Conservation (phyloP, 1,139 yeast genomes). For the Geotrichum carabidarum region DNA sequence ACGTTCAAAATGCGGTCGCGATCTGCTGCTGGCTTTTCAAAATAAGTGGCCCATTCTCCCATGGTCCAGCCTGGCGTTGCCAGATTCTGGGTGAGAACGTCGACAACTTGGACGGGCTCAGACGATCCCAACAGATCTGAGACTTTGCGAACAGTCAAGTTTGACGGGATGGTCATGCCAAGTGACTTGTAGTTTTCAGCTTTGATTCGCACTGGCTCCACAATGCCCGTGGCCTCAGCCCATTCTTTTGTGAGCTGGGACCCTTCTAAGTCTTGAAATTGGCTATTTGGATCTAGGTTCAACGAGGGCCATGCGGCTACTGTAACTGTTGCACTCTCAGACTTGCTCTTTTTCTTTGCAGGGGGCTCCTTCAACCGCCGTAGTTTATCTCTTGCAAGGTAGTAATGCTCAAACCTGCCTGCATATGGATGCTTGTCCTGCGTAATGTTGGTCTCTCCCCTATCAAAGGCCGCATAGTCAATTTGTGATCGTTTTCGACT, state of each 20-base stretch:
- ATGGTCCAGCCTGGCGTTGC: slow-evolving; percentile 57
- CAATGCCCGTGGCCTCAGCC: slow-evolving; percentile 36
- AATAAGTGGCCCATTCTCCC: slow-evolving; percentile 72
- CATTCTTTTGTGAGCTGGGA: slow-evolving; percentile 40
- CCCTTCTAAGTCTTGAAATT: slow-evolving; percentile 32
- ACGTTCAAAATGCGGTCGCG: slow-evolving; percentile 74
- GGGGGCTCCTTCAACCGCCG: not conserved
- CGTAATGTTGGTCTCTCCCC: slow-evolving; percentile 60
- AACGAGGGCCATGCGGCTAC: slow-evolving; percentile 22
- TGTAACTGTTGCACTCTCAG: slow-evolving; percentile 3
- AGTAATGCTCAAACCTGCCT: slow-evolving; percentile 16
- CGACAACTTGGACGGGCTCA: slow-evolving; percentile 75
- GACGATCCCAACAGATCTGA: slow-evolving; percentile 60
- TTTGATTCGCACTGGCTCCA: slow-evolving; percentile 41
- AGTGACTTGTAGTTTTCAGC: slow-evolving; percentile 36
- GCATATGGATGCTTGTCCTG: slow-evolving; percentile 23
- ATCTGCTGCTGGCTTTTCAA: slow-evolving; percentile 42
- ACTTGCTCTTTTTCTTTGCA: not conserved
- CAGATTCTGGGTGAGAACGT: slow-evolving; percentile 71
- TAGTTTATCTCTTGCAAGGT: too few relatives aligned
- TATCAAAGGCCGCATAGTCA: slow-evolving; percentile 76
- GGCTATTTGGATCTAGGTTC: slow-evolving; percentile 6
- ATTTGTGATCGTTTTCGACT: slow-evolving; percentile 50
- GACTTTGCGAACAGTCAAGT: slow-evolving; percentile 52
- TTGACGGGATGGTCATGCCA: slow-evolving; percentile 44